Conservation (phyloP, 352 stramenopile genomes). For the Poterioochromonas sp. region DNA sequence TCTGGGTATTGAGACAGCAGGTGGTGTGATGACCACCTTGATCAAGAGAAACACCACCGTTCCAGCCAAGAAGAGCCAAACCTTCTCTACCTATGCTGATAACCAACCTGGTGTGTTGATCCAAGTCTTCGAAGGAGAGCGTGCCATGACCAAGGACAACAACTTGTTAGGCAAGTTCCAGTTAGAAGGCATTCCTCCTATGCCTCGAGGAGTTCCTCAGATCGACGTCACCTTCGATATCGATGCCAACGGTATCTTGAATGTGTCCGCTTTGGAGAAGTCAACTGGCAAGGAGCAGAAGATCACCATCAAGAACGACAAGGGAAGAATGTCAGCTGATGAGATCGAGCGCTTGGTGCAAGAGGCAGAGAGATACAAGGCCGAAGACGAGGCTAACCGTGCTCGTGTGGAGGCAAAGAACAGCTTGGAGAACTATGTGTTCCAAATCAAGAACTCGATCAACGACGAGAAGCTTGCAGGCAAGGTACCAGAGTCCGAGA, state of each 20-base stretch:
- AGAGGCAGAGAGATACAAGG: constrained; percentile 78
- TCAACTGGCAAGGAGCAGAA: constrained; percentile 79
- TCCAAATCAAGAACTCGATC: constrained; percentile 65
- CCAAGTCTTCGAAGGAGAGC: constrained; percentile 69
- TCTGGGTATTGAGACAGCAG: constrained; percentile 83
- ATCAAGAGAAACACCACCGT: constrained; percentile 84
- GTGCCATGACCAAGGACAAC: constrained; percentile 69
- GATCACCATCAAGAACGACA: constrained; percentile 88
- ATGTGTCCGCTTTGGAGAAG: constrained; percentile 82
- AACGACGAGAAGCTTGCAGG: constrained; percentile 62
- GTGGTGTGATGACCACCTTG: constrained; percentile 82
- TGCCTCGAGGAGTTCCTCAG: constrained; percentile 56
- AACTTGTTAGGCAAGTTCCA: constrained; percentile 69
- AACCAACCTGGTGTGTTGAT: constrained; percentile 70
- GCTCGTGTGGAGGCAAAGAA: constrained; percentile 59
- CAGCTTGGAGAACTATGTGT: constrained; percentile 73
- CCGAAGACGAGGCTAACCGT: constrained; percentile 65
- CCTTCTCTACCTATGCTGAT: constrained; percentile 43
- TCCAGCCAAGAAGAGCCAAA: constrained; percentile 65
- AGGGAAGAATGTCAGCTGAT: constrained; percentile 73
- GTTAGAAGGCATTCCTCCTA: constrained; percentile 57
- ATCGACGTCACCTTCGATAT: constrained; percentile 69
- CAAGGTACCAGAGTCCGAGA: constrained; percentile 60
- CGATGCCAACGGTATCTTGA: constrained; percentile 76
- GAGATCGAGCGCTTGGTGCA: constrained; percentile 83